phyloP scores from a whole-genome alignment of 1,284 basidiomycete species.

The Fistulinella staudtii region DNA sequence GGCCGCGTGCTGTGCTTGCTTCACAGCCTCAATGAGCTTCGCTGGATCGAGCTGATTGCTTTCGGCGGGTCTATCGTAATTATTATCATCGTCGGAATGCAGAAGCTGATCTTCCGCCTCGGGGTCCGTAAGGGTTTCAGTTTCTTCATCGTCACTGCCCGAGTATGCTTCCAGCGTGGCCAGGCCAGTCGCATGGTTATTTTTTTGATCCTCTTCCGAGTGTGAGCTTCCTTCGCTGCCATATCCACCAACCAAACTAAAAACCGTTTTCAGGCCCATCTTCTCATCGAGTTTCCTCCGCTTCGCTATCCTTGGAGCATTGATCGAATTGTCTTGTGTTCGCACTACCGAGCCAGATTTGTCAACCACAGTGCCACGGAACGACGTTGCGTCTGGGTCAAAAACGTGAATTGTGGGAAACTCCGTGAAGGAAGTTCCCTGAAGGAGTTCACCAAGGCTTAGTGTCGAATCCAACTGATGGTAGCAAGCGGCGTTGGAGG shows the following conservation, averaged over 20 bases:
- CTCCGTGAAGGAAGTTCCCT: constrained; percentile 68
- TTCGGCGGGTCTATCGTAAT: constrained; percentile 29
- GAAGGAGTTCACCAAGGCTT: constrained; percentile 48
- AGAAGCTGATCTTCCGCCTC: constrained; percentile 23
- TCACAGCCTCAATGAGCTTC: constrained; percentile 48
- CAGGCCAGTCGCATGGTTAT: constrained; percentile 38
- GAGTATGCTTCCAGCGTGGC: constrained; percentile 51
- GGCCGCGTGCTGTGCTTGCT: constrained; percentile 36
- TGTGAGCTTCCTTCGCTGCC: constrained; percentile 55
- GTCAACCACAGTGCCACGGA: constrained; percentile 55
- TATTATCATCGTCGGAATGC: constrained; percentile 34
- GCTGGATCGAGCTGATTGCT: constrained; percentile 44
- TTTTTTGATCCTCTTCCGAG: constrained; percentile 31
- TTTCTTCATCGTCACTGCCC: constrained; percentile 43
- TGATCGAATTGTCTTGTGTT: constrained; percentile 34
- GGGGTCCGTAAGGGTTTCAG: constrained; percentile 25
- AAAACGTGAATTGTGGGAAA: constrained; percentile 77
- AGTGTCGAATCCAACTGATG: constrained; percentile 54
- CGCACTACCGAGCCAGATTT: constrained; percentile 41
- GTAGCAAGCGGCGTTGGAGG: constrained; percentile 35
- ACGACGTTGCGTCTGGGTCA: constrained; percentile 48
- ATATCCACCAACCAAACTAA: constrained; percentile 59
- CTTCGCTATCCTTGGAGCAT: constrained; percentile 40
- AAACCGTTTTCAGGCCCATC: constrained; percentile 52
- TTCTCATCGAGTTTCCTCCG: constrained; percentile 49